A percentile compares a stretch with the other conserved stretches of the same genome.
phyloP scores from a whole-genome alignment of 2,329 filamentous ascomycete species.

The Zelopaecilomyces penicillatus region DNA sequence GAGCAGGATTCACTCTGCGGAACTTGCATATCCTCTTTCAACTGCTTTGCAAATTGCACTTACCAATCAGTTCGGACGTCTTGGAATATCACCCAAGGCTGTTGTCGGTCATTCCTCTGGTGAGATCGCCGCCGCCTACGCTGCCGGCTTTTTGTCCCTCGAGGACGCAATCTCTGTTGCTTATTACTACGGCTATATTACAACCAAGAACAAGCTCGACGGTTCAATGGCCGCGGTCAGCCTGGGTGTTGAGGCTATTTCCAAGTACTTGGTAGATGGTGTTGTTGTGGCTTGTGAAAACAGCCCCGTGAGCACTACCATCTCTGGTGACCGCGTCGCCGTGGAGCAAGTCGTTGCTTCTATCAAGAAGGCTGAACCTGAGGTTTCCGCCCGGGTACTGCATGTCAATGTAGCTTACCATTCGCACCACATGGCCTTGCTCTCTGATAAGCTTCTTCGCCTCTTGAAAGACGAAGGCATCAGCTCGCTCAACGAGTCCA shows the following conservation, averaged over 20 bases:
- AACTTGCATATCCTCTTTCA: constrained; percentile 25
- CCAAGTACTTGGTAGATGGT: constrained; percentile 1
- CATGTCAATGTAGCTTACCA: constrained; percentile 21
- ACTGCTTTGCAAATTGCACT: constrained; percentile 33
- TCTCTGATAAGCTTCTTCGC: constrained; percentile 1
- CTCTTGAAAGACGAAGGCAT: constrained; percentile 2
- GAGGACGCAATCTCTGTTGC: constrained; percentile 19
- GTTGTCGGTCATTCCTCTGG: constrained; percentile 29
- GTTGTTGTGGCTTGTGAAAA: constrained; percentile 26
- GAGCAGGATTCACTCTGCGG: constrained; percentile 4
- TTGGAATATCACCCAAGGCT: constrained; percentile 16
- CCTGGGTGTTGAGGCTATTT: constrained; percentile 8
- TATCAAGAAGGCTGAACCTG: constrained; percentile 3
- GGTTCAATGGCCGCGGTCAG: constrained; percentile 22
- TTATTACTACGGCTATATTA: constrained; percentile 21
- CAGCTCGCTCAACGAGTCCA: background rate
- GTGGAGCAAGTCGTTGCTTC: constrained; percentile 15
- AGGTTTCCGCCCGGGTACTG: constrained; percentile 19
- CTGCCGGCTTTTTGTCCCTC: constrained; percentile 7
- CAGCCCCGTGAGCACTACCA: constrained; percentile 22
- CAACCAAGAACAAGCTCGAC: constrained; percentile 4
- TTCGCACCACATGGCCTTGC: constrained; percentile 19
- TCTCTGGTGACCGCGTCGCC: constrained; percentile 20
- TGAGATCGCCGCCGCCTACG: constrained; percentile 29
- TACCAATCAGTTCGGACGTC: constrained; percentile 21